phyloP scores from a whole-genome alignment of 2,329 filamentous ascomycete species.

The Paracamarosporium sp. region DNA sequence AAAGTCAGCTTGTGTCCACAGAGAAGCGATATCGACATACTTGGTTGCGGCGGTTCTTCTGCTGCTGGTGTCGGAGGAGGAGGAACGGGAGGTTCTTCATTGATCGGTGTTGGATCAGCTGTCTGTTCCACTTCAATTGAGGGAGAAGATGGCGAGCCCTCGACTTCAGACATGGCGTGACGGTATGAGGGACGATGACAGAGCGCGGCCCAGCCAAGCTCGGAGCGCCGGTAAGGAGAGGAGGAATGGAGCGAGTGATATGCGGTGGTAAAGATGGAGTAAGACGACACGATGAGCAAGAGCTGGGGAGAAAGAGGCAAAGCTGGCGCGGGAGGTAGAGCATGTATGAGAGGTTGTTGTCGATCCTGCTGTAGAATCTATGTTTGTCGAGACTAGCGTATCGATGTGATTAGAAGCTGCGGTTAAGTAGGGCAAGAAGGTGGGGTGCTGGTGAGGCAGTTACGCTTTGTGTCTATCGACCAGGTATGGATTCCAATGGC shows the following conservation, averaged over 20 bases:
- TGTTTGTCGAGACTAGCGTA: background rate
- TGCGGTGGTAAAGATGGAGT: conserved; percentile 7
- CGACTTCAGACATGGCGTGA: conserved; percentile 16
- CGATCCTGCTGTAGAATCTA: background rate
- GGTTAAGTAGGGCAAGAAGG: background rate
- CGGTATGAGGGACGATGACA: background rate
- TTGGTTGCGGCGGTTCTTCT: conserved; percentile 15
- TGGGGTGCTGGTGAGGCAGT: background rate
- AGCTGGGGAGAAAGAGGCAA: conserved; percentile 1
- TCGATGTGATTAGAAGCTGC: background rate
- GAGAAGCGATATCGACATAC: conserved; percentile 8
- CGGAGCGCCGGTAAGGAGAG: conserved; percentile 13
- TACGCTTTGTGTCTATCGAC: background rate
- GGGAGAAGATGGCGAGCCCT: conserved; percentile 5
- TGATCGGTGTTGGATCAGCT: background rate
- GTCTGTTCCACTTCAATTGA: conserved; percentile 14
- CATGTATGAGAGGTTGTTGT: background rate
- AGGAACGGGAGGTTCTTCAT: conserved; percentile 17
- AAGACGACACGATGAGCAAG: conserved; percentile 16
- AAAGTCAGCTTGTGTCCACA: conserved; percentile 2
- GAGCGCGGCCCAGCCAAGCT: conserved; percentile 15
- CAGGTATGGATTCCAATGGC: too few species aligned
- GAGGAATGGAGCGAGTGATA: conserved; percentile 9
- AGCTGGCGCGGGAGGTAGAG: background rate
- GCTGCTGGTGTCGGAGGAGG: conserved; percentile 20